Percentiles rank a stretch among this genome's conserved stretches.
Conservation (phyloP, 1,284 basidiomycete genomes). For the Pulveroboletus ridleyi region DNA sequence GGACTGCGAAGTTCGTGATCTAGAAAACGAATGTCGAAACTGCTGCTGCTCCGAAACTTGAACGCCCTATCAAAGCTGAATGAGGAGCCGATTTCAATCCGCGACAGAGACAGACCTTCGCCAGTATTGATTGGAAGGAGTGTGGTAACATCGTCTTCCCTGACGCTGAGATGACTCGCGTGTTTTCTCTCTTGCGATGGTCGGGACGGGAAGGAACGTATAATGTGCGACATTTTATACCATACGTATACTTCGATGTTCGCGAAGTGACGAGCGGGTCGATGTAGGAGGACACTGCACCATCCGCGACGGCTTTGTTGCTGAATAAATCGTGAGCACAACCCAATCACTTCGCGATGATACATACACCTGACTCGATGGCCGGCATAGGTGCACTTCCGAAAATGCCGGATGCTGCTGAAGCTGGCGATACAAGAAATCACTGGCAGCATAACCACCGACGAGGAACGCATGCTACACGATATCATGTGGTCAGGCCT, state of each 20-base stretch:
- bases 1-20: background rate
- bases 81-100: too few species aligned
- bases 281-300: slow-evolving; percentile 55
- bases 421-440: slow-evolving; percentile 50
- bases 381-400: slow-evolving; percentile 42
- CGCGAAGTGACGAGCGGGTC: slow-evolving; percentile 53
- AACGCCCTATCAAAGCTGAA: slow-evolving; percentile 30
- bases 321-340: slow-evolving; percentile 34
- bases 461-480: slow-evolving; percentile 34
- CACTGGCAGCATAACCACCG: slow-evolving; percentile 57
- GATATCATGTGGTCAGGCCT: background rate
- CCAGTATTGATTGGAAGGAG: slow-evolving; percentile 37
- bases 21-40: slow-evolving; percentile 29
- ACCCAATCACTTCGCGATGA: background rate
- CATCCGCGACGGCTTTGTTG: slow-evolving; percentile 65
- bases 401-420: slow-evolving; percentile 36
- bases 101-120: slow-evolving; percentile 29
- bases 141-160: slow-evolving; percentile 33
- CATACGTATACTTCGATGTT: slow-evolving; percentile 50
- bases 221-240: slow-evolving; percentile 31
- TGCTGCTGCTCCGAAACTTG: slow-evolving; percentile 40
- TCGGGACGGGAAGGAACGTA: slow-evolving; percentile 41
- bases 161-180: slow-evolving; percentile 1
- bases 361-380: slow-evolving; percentile 45
- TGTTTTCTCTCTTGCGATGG: slow-evolving; percentile 38